Evolutionary conservation across 1,284 basidiomycete genomes (phyloP).

Genomic region (Leccinum subfulvum): DNA sequence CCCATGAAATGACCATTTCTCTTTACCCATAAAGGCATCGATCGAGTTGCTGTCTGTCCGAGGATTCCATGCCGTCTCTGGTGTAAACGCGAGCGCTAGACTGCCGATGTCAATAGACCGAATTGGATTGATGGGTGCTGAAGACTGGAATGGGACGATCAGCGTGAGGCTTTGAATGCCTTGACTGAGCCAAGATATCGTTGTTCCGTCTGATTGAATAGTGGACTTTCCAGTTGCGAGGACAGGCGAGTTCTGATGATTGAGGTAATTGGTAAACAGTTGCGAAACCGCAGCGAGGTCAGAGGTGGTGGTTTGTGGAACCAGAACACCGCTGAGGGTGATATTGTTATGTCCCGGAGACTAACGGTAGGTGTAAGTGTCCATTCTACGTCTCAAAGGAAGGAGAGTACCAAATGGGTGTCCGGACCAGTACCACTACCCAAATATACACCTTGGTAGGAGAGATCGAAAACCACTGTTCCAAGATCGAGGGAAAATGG

Average conservation of each 20-base stretch:
- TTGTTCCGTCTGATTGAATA: constrained; percentile 52
- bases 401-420: constrained; percentile 47
- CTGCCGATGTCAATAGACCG: constrained; percentile 64
- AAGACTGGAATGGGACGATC: constrained; percentile 62
- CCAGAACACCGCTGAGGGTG: constrained; percentile 58
- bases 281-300: constrained; percentile 56
- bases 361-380: constrained; percentile 31
- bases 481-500: constrained; percentile 73
- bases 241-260: constrained; percentile 59
- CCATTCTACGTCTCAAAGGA: background rate
- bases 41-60: constrained; percentile 57
- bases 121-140: constrained; percentile 63
- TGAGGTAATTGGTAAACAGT: constrained; percentile 76
- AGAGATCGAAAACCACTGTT: constrained; percentile 64
- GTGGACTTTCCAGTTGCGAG: constrained; percentile 60
- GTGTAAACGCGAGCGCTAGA: constrained; percentile 59
- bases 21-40: constrained; percentile 55
- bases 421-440: constrained; percentile 56
- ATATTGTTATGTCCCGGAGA: constrained; percentile 59
- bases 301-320: constrained; percentile 50
- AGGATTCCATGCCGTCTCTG: constrained; percentile 60
- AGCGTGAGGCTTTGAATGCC: constrained; percentile 60
- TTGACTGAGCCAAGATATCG: constrained; percentile 66
- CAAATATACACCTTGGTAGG: constrained; percentile 58
- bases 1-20: background rate